Base-by-base conservation (phyloP, 331 rosid genomes). In the Quercus tomentella region DNA sequence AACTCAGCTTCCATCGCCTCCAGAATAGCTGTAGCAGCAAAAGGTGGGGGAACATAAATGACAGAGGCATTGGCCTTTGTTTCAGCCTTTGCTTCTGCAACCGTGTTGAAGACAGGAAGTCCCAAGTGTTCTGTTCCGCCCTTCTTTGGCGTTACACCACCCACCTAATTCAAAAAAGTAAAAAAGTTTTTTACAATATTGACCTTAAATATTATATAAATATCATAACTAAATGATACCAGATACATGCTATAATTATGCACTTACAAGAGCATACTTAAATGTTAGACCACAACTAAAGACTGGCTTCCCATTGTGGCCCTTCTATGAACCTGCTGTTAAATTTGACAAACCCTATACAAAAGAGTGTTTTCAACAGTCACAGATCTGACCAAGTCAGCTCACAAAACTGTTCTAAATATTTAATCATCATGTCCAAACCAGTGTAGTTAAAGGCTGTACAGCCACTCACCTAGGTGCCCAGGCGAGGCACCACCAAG, bases 81-180 rank as follows among this genome's bases (percentile, higher is more conserved):
- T 71, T 96, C 98, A 31, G 97, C 91, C 83, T 93, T 96, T 10
- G 99, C 99, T 75, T 96, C 99, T 0, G 98, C 97, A 45, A 96
- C 98, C 9, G 89, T 41, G 82, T 96, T 96, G 89, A 93, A 96
- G 18, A 96, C 99, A 8, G 99, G 99, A 76, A 96, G 98, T n/a
- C 99, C 99, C 81, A 96, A 78, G 82, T 96, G 99, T 74, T 96
- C 97, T 0, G 98, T 90, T 84, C 99, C 99, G 4, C 99, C 99
- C 75, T 96, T 96, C 92, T 93, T 96, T 1, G 99, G 99, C 1
- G 99, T 96, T 33, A 96, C 99, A 63, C 99, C 99, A 68, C 98
- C 99, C 35, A 96, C 94, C 97, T 92, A 78, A 58, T 54, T 68
- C 45, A 43, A 20, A 79, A 80, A 78, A 74, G 25, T 5, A 15